These are phyloP conservation scores for Diplocarpon rosae DNA, from an alignment of 2,329 filamentous ascomycete species.

Conservation along the genomic window DNA sequence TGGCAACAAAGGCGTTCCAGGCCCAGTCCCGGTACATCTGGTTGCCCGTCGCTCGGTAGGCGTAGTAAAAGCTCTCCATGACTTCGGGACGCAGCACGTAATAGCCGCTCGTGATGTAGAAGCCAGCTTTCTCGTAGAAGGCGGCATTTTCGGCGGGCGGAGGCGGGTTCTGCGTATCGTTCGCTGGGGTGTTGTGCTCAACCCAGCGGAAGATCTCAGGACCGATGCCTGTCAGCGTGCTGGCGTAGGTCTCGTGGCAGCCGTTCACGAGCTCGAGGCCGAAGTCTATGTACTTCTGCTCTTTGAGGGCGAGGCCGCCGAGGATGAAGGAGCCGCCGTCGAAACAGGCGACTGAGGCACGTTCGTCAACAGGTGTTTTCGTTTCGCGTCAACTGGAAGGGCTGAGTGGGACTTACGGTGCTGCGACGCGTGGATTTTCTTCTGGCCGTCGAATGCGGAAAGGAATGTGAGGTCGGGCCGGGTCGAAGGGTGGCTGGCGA, in stretches of 20 bases:
- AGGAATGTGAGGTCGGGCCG: constrained; percentile 65
- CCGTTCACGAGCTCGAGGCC: constrained; percentile 61
- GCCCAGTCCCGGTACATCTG: constrained; percentile 72
- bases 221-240: constrained; percentile 61
- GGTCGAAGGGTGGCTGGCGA: constrained; percentile 55
- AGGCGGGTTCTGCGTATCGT: constrained; percentile 31
- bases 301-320: constrained; percentile 58
- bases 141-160: constrained; percentile 32
- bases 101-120: constrained; percentile 49
- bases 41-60: constrained; percentile 69
- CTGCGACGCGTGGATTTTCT: constrained; percentile 35
- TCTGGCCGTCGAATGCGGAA: constrained; percentile 40
- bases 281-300: constrained; percentile 59
- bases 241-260: constrained; percentile 62
- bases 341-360: constrained; percentile 58
- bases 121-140: constrained; percentile 59
- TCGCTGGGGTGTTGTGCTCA: constrained; percentile 30
- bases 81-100: constrained; percentile 74
- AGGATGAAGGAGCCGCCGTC: constrained; percentile 78
- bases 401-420: constrained; percentile 25
- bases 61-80: constrained; percentile 78
- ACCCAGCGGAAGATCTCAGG: constrained; percentile 63
- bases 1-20: constrained; percentile 64
- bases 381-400: not conserved
- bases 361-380: not conserved